These are phyloP conservation scores for Petasospora rhodanensis DNA, from an alignment of 1,139 yeast genomes.

Conservation along the genomic window DNA sequence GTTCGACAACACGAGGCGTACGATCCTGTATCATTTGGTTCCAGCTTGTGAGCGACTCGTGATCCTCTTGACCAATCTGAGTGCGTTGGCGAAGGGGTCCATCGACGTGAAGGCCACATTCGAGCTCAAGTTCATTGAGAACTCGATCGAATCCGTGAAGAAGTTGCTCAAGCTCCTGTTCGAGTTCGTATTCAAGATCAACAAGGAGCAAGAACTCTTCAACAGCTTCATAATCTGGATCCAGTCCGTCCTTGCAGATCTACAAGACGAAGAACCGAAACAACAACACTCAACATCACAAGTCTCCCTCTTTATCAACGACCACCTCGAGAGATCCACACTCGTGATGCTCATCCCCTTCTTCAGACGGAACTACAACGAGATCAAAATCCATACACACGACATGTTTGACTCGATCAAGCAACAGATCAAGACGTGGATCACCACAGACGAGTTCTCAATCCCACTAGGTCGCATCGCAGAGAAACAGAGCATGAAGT, in stretches of 20 bases:
- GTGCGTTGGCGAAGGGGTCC: slow-evolving; percentile 31
- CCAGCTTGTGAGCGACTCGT: slow-evolving; percentile 58
- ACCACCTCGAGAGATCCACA: slow-evolving; percentile 21
- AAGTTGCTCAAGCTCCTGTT: slow-evolving; percentile 34
- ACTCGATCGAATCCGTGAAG: slow-evolving; percentile 31
- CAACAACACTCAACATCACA: slow-evolving; percentile 16
- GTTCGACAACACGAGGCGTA: slow-evolving; percentile 45
- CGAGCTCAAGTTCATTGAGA: slow-evolving; percentile 29
- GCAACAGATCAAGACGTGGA: slow-evolving; percentile 6
- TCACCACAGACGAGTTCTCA: slow-evolving; percentile 3
- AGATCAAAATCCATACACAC: slow-evolving; percentile 19
- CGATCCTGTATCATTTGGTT: slow-evolving; percentile 45
- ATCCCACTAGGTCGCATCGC: slow-evolving; percentile 18
- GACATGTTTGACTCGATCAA: slow-evolving; percentile 21
- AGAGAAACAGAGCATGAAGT: slow-evolving; percentile 14
- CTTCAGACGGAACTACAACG: slow-evolving; percentile 20
- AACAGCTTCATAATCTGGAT: slow-evolving; percentile 50
- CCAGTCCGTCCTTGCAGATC: slow-evolving; percentile 26
- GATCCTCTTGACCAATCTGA: slow-evolving; percentile 43
- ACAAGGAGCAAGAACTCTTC: slow-evolving; percentile 50
- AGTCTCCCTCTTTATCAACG: slow-evolving; percentile 19
- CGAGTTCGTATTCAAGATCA: slow-evolving; percentile 41
- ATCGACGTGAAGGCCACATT: slow-evolving; percentile 20
- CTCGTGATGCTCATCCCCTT: slow-evolving; percentile 20
- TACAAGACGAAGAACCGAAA: slow-evolving; percentile 23